Evolutionary conservation across 2,329 filamentous ascomycete genomes (phyloP).

Genomic region (Didymella segeticola): DNA sequence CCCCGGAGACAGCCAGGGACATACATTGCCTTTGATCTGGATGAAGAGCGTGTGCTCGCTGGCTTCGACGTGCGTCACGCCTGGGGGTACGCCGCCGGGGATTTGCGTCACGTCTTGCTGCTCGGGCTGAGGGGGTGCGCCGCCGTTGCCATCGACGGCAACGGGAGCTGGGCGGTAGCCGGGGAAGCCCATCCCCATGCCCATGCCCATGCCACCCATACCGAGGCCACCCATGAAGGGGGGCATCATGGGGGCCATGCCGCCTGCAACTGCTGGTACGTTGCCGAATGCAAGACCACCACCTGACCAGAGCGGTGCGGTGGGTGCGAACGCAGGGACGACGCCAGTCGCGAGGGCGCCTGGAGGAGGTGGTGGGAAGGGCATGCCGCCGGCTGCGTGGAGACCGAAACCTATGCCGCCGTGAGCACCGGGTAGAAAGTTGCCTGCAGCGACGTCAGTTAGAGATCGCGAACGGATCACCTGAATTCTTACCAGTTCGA

Average conservation of each 20-base stretch:
- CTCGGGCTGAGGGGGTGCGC: conserved; percentile 25
- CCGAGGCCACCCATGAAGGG: conserved; percentile 16
- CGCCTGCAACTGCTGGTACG: conserved; percentile 23
- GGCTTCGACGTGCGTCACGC: conserved; percentile 36
- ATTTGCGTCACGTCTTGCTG: conserved; percentile 36
- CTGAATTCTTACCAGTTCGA: conserved; percentile 15
- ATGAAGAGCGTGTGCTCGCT: conserved; percentile 34
- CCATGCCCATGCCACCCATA: conserved; percentile 7
- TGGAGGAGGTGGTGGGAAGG: conserved; percentile 36
- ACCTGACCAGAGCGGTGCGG: conserved; percentile 30
- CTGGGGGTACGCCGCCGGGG: conserved; percentile 35
- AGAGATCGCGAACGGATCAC: not conserved
- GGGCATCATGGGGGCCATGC: conserved; percentile 5
- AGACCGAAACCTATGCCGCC: conserved; percentile 37
- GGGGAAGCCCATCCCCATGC: conserved; percentile 8
- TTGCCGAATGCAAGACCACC: conserved; percentile 33
- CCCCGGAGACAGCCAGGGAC: conserved; percentile 40
- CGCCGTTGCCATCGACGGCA: conserved; percentile 31
- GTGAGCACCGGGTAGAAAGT: conserved; percentile 34
- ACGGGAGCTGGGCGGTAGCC: conserved; percentile 31
- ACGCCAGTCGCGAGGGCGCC: conserved; percentile 28
- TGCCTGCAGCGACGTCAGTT: conserved; percentile 25
- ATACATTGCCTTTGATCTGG: conserved; percentile 37
- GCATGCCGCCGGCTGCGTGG: conserved; percentile 25
- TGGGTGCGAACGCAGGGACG: conserved; percentile 33